Percentiles rank a stretch among this genome's conserved stretches.
phyloP scores from a whole-genome alignment of 2,329 filamentous ascomycete genomes.

The Hymenoscyphus infarciens region DNA sequence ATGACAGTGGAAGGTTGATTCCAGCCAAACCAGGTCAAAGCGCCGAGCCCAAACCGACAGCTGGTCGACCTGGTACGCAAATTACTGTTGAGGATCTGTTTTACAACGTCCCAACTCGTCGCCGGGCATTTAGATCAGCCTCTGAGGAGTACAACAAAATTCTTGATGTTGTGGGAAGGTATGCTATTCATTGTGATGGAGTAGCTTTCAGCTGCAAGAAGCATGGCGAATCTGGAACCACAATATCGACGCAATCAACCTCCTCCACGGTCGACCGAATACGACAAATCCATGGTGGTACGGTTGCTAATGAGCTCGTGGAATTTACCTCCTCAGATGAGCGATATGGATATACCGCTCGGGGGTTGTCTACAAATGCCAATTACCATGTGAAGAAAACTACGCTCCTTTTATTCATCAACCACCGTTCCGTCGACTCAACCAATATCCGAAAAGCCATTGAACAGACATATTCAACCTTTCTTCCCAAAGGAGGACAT shows the following conservation, averaged over 20 bases:
- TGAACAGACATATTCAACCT: slow-evolving; percentile 83
- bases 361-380: slow-evolving; percentile 82
- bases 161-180: slow-evolving; percentile 87
- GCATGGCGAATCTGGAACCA: slow-evolving; percentile 79
- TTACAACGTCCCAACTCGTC: slow-evolving; percentile 88
- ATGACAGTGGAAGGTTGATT: slow-evolving; percentile 75
- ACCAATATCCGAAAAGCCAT: slow-evolving; percentile 81
- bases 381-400: slow-evolving; percentile 94
- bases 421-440: slow-evolving; percentile 91
- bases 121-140: slow-evolving; percentile 83
- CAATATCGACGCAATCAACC: slow-evolving; percentile 71
- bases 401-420: slow-evolving; percentile 87
- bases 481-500: slow-evolving; percentile 89
- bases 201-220: slow-evolving; percentile 98
- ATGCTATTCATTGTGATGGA: slow-evolving; percentile 86
- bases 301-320: slow-evolving; percentile 84
- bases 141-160: slow-evolving; percentile 98
- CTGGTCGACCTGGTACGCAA: slow-evolving; percentile 85
- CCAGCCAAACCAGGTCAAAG: slow-evolving; percentile 85
- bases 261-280: slow-evolving; percentile 79
- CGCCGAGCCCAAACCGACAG: slow-evolving; percentile 80
- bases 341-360: slow-evolving; percentile 79
- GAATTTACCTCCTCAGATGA: slow-evolving; percentile 68
- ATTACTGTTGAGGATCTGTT: slow-evolving; percentile 97
- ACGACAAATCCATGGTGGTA: slow-evolving; percentile 80